phyloP scores from a whole-genome alignment of 2,329 filamentous ascomycete genomes.

The Boeremia exigua region DNA sequence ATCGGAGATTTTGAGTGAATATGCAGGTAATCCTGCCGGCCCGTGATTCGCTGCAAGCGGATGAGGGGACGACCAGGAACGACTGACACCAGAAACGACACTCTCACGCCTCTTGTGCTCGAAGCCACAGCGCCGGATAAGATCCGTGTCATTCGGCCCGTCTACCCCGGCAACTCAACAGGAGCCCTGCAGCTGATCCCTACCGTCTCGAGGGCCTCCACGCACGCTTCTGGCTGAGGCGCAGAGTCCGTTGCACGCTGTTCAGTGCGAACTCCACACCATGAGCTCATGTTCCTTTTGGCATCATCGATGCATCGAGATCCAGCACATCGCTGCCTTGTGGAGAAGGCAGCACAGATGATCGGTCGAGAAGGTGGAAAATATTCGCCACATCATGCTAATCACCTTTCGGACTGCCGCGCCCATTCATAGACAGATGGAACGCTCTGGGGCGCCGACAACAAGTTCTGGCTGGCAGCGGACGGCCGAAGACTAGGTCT shows the following conservation, averaged over 20 bases:
- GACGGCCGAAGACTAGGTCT: neutral
- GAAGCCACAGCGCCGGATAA: neutral
- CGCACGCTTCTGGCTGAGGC: neutral
- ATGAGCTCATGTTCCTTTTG: neutral
- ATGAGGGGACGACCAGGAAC: slow-evolving; percentile 1
- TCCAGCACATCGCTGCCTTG: neutral
- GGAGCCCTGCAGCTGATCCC: slow-evolving; percentile 1
- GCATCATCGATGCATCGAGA: slow-evolving; percentile 2
- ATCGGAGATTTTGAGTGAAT: neutral
- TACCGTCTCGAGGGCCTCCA: neutral
- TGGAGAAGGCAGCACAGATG: neutral
- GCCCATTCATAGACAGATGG: neutral
- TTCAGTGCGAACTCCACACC: neutral
- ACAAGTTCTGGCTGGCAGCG: neutral
- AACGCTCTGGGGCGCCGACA: slow-evolving; percentile 1
- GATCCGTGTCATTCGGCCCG: neutral
- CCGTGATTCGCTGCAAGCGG: neutral
- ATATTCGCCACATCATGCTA: slow-evolving; percentile 3
- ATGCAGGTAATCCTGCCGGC: neutral
- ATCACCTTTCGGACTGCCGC: neutral
- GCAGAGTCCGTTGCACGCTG: neutral
- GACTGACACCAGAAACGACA: slow-evolving; percentile 4
- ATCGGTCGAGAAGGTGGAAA: neutral
- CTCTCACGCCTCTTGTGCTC: too few relatives aligned
- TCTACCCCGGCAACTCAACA: neutral